Evolutionary conservation across 148 eudicot species (phyloP).

Genomic region (Suaeda aralocaspica): DNA sequence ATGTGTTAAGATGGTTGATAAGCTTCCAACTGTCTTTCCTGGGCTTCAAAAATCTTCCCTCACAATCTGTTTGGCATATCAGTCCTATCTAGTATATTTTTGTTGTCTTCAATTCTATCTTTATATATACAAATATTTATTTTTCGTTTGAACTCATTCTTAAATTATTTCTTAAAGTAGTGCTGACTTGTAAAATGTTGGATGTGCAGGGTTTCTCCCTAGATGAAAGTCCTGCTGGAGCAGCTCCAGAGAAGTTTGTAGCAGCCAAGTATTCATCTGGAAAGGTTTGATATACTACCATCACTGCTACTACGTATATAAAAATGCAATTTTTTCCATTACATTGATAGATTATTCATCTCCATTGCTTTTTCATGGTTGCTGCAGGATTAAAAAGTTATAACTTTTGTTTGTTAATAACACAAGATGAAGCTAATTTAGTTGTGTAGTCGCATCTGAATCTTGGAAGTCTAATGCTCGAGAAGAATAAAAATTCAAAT

Average conservation of each 20-base stretch:
- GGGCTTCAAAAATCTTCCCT: background rate
- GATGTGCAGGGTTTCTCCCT: constrained; percentile 74
- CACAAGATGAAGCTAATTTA: constrained; percentile 55
- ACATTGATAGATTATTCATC: constrained; percentile 17
- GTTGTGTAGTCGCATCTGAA: constrained; percentile 36
- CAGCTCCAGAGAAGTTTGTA: constrained; percentile 68
- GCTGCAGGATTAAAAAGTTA: constrained; percentile 71
- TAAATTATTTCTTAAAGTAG: background rate
- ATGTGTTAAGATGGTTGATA: too few species aligned
- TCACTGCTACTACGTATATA: background rate
- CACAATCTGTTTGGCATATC: background rate
- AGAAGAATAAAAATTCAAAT: constrained; percentile 40
- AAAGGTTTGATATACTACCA: constrained; percentile 41
- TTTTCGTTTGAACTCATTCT: too few species aligned
- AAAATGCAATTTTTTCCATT: background rate
- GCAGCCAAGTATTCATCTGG: constrained; percentile 87
- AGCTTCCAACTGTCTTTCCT: background rate
- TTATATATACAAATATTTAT: too few species aligned
- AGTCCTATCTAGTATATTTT: too few species aligned
- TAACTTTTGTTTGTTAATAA: constrained; percentile 43
- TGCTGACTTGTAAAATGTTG: constrained; percentile 3
- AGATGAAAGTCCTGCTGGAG: constrained; percentile 39
- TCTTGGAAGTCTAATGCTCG: constrained; percentile 41
- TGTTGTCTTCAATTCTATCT: too few species aligned
- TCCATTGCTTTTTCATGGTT: constrained; percentile 41